Conservation (phyloP, 2,329 filamentous ascomycete genomes). For the Aspergillus novoparasiticus region DNA sequence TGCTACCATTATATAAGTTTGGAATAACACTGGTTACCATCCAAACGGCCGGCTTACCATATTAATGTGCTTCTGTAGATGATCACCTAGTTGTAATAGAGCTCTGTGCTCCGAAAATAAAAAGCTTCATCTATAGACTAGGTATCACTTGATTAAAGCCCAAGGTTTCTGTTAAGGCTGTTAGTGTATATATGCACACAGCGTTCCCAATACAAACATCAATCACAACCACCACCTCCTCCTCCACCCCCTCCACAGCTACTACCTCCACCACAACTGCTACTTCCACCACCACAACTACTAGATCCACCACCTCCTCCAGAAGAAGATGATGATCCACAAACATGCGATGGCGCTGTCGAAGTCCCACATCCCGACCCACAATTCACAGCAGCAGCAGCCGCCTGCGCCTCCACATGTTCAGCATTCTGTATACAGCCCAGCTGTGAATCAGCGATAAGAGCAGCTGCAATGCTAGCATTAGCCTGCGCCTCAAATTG, state of each 20-base stretch:
- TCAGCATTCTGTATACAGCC: not conserved
- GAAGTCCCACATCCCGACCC: not conserved
- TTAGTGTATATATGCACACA: not conserved
- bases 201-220: not conserved
- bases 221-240: not conserved
- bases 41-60: no score
- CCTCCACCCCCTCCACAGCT: not conserved
- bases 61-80: fast-evolving
- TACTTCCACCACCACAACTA: not conserved
- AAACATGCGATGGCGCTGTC: not conserved
- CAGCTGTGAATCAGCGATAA: not conserved
- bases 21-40: no score
- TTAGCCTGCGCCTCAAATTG: not conserved
- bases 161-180: no score
- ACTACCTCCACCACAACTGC: not conserved
- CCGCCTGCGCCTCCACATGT: not conserved
- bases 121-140: no score
- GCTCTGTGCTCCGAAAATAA: no score
- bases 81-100: no score
- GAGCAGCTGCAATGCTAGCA: not conserved
- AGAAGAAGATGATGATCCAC: not conserved
- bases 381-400: not conserved
- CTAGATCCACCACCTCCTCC: not conserved
- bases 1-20: no score
- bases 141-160: no score